Evolutionary conservation across 2,329 filamentous ascomycete species (phyloP), one percentile per base, ranked within the genome.

Genomic region (Trichoderma sp.): DNA sequence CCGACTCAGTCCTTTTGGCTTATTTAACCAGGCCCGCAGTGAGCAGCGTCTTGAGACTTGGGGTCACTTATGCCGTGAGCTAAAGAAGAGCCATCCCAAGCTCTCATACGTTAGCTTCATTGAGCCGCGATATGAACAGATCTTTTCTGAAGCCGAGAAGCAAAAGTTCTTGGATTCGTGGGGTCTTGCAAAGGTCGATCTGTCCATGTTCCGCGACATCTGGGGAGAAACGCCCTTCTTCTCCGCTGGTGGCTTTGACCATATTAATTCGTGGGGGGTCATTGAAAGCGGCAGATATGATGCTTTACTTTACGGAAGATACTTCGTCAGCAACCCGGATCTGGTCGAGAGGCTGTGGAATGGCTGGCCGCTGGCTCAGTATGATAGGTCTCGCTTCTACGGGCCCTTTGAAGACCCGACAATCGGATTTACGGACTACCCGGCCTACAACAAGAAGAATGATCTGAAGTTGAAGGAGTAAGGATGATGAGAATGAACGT

Each of bases 91-190:
- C 5, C 77, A 80, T 11, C 83, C 83, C 0, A 72, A 75, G 5
- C 74, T 87, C n/a, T 83, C 83, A 2, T 88, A 88, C 71, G 82
- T 88, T 16, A 85, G 83, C 77, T 85, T 88, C 53, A 80, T 88
- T 58, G 86, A 88, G 75, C 85, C 85, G 72, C 80, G 83, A 16
- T 87, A 81, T 73, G 85, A 88, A 69, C 85, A 87, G 74, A 81
- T 87, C 49, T 81, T 83, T 71, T 83, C 79, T 35, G 76, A 79
- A 14, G 74, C 78, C 14, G 83, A 86, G 72, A 87, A 87, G 72
- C 81, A 85, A 33, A 74, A 77, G 35, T 84, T 85, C 72, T 77
- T 87, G 3, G 67, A 77, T 33, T 82, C 80, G 5, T 87, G 84
- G 84, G 82, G 81, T 1, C 75, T 87, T 6, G 58, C 76, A 6